Conservation (phyloP, 176 grass and related monocot species). For the Eragrostis curvula region DNA sequence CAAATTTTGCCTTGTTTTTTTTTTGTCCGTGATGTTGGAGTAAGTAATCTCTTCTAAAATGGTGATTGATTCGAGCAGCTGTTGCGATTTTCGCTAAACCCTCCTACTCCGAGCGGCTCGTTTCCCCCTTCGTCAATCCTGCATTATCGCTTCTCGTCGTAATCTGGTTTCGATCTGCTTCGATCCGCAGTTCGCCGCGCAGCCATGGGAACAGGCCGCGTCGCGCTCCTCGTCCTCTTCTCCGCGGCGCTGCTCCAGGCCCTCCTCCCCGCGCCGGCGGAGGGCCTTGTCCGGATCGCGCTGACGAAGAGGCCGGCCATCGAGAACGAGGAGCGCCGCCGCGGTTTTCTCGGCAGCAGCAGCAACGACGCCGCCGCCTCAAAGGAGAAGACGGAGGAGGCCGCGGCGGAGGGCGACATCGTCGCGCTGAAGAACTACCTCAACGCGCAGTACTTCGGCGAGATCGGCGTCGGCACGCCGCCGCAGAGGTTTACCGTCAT, state of each 20-base stretch:
- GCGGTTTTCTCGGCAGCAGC: slow-evolving; percentile 44
- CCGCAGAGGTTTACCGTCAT: slow-evolving; percentile 88
- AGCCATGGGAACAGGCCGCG: slow-evolving; percentile 55
- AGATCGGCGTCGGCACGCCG: slow-evolving; percentile 73
- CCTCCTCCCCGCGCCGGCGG: slow-evolving; percentile 41
- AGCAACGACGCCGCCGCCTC: background rate
- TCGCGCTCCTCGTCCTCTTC: slow-evolving; percentile 46
- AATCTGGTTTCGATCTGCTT: background rate
- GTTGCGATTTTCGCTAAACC: background rate
- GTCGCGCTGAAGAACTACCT: slow-evolving; percentile 78
- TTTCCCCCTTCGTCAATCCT: background rate
- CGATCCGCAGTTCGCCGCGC: slow-evolving; percentile 18
- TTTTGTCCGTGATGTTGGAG: background rate
- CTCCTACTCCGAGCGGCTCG: background rate
- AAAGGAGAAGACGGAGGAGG: background rate
- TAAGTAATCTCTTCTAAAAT: background rate
- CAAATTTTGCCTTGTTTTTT: background rate
- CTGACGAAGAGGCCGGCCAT: slow-evolving; percentile 60
- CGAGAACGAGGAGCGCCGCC: slow-evolving; percentile 39
- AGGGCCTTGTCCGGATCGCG: slow-evolving; percentile 57
- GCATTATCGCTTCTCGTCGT: background rate
- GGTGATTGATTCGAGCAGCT: background rate
- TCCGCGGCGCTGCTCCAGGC: slow-evolving; percentile 46
- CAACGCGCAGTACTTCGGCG: slow-evolving; percentile 91
- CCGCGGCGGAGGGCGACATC: slow-evolving; percentile 49